phyloP scores from a whole-genome alignment of 2,329 filamentous ascomycete genomes.

The Cladophialophora carrionii region DNA sequence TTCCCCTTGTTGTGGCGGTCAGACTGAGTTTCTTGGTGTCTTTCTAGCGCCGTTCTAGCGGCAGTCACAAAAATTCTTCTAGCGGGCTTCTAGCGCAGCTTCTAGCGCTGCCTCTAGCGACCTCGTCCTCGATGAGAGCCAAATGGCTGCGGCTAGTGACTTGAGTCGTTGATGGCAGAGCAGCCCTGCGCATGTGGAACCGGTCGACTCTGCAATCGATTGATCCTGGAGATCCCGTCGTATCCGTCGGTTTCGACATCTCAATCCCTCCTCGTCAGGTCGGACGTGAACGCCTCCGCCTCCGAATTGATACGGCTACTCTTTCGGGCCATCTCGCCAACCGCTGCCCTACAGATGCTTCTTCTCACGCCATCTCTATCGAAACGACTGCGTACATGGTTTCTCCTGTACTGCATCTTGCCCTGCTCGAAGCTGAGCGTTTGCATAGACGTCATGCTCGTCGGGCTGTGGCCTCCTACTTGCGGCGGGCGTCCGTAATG shows the following conservation, averaged over 20 bases:
- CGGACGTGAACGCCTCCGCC: not conserved
- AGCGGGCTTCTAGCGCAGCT: slow-evolving; percentile 14
- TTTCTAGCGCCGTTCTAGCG: slow-evolving; percentile 9
- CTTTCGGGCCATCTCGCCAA: not conserved
- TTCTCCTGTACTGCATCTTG: not conserved
- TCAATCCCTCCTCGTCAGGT: not conserved
- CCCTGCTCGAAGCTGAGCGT: not conserved
- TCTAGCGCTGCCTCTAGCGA: slow-evolving; percentile 14
- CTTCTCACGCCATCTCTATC: not conserved
- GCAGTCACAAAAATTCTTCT: slow-evolving; percentile 16
- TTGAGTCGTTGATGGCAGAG: slow-evolving; percentile 1
- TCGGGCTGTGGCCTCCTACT: not conserved
- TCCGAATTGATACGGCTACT: slow-evolving; percentile 4
- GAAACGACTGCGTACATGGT: not conserved
- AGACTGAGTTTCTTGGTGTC: slow-evolving; percentile 17
- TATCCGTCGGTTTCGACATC: not conserved
- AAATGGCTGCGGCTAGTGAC: not conserved
- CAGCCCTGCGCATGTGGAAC: slow-evolving; percentile 4
- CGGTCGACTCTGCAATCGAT: not conserved
- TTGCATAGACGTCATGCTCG: not conserved
- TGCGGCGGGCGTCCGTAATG: not conserved
- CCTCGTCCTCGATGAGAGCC: not conserved
- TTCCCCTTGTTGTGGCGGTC: slow-evolving; percentile 12
- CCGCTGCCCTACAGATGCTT: not conserved
- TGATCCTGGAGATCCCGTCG: not conserved